Conservation (phyloP, 1,284 basidiomycete species). For the Naganishia sp. region DNA sequence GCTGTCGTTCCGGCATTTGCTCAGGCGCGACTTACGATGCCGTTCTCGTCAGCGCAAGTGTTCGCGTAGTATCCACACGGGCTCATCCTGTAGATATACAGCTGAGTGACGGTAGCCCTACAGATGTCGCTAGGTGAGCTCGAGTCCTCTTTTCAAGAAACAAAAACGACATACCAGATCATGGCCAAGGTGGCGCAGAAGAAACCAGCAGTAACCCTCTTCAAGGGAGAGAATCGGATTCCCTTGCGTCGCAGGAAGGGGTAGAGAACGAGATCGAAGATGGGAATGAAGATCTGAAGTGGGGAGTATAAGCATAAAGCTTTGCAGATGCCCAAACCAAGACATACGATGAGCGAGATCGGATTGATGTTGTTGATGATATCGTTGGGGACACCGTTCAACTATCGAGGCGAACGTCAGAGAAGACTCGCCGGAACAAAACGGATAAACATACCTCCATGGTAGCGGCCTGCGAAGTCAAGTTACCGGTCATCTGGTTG, state of each 20-base stretch:
- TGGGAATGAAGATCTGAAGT: slow-evolving; percentile 55
- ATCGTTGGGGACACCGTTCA: slow-evolving; percentile 57
- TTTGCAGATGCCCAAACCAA: slow-evolving; percentile 42
- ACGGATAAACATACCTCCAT: slow-evolving; percentile 59
- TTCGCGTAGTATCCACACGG: slow-evolving; percentile 55
- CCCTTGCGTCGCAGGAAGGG: slow-evolving; percentile 52
- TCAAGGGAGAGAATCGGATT: slow-evolving; percentile 70
- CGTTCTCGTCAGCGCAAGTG: slow-evolving; percentile 43
- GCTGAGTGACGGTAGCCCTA: slow-evolving; percentile 57
- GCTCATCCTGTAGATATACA: slow-evolving; percentile 56
- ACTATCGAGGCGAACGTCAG: slow-evolving; percentile 51
- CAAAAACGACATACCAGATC: slow-evolving; percentile 41
- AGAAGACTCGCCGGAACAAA: not conserved
- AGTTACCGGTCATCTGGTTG: slow-evolving; percentile 34
- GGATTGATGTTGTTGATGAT: slow-evolving; percentile 57
- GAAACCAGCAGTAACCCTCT: slow-evolving; percentile 76
- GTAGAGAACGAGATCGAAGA: slow-evolving; percentile 50
- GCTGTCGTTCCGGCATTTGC: not conserved
- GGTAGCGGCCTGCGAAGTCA: slow-evolving; percentile 37
- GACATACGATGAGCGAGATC: slow-evolving; percentile 54
- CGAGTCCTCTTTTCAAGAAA: not conserved
- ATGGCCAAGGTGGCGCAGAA: slow-evolving; percentile 39
- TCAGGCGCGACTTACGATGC: slow-evolving; percentile 34
- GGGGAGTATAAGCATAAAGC: slow-evolving; percentile 33
- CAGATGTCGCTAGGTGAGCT: slow-evolving; percentile 45